These are phyloP conservation scores for Polytrichum formosum DNA, from an alignment of 225 moss, liverwort and hornwort genomes.

Conservation along the genomic window DNA sequence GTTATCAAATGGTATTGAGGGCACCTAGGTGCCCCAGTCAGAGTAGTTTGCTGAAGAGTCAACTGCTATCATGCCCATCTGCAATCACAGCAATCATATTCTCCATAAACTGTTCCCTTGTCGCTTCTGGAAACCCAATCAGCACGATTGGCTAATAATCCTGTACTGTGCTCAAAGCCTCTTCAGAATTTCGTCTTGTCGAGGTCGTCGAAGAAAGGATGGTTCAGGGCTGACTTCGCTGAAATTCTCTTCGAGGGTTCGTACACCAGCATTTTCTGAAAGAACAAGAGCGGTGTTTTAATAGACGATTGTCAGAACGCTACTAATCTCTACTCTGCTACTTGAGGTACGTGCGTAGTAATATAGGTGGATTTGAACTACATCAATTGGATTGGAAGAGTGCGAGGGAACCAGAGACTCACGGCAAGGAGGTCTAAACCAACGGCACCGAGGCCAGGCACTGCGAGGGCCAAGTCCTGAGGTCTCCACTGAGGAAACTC, in stretches of 20 bases:
- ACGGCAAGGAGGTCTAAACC: constrained; percentile 60
- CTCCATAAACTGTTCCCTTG: too few species aligned
- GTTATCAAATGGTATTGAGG: too few species aligned
- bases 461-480: constrained; percentile 43
- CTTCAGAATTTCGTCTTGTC: constrained; percentile 30
- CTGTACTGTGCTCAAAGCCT: not conserved
- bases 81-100: too few species aligned
- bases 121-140: constrained; percentile 20
- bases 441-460: constrained; percentile 36
- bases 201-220: constrained; percentile 45
- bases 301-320: too few species aligned
- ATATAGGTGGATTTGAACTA: too few species aligned
- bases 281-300: not conserved
- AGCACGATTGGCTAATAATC: constrained; percentile 27
- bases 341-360: too few species aligned
- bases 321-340: too few species aligned
- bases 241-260: constrained; percentile 56
- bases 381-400: too few species aligned
- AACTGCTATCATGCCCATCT: too few species aligned
- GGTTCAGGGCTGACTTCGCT: constrained; percentile 44
- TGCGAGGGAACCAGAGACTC: constrained; percentile 2
- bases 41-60: too few species aligned
- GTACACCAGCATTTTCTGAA: constrained; percentile 54
- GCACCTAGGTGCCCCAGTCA: too few species aligned
- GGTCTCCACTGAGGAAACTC: constrained; percentile 69